Percentiles rank a stretch among this genome's conserved stretches.
Evolutionary conservation across 2,329 filamentous ascomycete species (phyloP).

Genomic region (Teratosphaeria viscida): DNA sequence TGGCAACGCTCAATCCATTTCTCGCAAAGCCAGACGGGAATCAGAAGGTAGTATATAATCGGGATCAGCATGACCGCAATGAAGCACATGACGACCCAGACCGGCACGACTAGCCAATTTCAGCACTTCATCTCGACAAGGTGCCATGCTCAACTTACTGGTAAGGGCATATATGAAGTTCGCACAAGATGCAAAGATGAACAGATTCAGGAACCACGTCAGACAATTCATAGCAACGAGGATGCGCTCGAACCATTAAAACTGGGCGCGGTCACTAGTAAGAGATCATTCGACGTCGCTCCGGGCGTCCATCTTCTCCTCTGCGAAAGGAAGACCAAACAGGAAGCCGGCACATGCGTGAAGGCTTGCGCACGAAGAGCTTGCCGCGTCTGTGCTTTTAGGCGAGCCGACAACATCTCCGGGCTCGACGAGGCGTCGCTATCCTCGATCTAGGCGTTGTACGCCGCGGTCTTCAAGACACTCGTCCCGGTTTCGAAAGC

Average conservation of each 20-base stretch:
- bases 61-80: not conserved
- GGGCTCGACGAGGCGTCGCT: too few relatives aligned
- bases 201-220: not conserved
- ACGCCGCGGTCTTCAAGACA: too few relatives aligned
- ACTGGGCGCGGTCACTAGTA: not conserved
- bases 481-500: too few relatives aligned
- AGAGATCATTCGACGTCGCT: not conserved
- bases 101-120: not conserved
- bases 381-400: too few relatives aligned
- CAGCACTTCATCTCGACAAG: too few relatives aligned
- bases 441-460: too few relatives aligned
- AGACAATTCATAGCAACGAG: not conserved
- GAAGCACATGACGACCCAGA: not conserved
- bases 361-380: not conserved
- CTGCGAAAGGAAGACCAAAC: not conserved
- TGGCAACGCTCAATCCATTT: not conserved
- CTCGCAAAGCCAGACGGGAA: not conserved
- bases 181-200: not conserved
- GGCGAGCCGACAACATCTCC: too few relatives aligned
- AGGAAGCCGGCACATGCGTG: not conserved
- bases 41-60: not conserved
- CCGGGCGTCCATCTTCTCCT: not conserved
- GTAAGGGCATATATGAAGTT: not conserved
- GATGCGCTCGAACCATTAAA: not conserved
- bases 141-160: not conserved